phyloP scores from a whole-genome alignment of 352 stramenopile species.

The Pelagophyceae sp. region DNA sequence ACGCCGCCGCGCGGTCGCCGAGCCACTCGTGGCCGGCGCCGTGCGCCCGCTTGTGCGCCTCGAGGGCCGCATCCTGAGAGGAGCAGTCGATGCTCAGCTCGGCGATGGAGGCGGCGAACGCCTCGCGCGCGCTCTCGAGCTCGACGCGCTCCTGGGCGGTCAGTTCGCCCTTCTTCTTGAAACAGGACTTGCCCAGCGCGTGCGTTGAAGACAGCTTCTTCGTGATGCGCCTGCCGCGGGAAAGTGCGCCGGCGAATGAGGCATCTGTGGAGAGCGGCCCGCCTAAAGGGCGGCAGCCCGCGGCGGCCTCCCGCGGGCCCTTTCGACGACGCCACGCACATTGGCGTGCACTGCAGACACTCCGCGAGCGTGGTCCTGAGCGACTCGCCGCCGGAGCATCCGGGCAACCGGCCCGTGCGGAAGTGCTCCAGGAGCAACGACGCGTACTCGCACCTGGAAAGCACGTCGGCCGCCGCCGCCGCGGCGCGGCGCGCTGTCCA shows the following conservation, averaged over 20 bases:
- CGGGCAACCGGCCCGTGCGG: not conserved
- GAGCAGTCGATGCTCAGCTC: not conserved
- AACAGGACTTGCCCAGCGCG: conserved; percentile 11
- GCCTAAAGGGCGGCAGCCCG: too few species aligned
- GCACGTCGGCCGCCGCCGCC: too few species aligned
- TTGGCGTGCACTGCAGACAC: conserved; percentile 10
- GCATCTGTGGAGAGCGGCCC: too few species aligned
- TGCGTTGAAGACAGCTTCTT: conserved; percentile 15
- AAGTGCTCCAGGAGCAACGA: conserved; percentile 3
- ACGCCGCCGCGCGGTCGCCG: not conserved
- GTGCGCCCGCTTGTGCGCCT: not conserved
- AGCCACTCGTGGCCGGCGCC: not conserved
- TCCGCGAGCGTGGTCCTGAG: not conserved
- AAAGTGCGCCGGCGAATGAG: too few species aligned
- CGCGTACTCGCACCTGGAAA: conserved; percentile 11
- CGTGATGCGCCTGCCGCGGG: too few species aligned
- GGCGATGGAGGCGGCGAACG: not conserved
- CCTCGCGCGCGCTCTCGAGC: not conserved
- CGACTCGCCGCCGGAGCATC: conserved; percentile 1
- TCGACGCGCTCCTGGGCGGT: not conserved
- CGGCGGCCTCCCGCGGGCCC: too few species aligned
- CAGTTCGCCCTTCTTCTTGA: conserved; percentile 11
- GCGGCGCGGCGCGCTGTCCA: too few species aligned
- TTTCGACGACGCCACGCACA: too few species aligned
- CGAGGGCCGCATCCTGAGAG: not conserved